Conservation (phyloP, 2,329 filamentous ascomycete species). For the Purpureocillium takamizusanense region DNA sequence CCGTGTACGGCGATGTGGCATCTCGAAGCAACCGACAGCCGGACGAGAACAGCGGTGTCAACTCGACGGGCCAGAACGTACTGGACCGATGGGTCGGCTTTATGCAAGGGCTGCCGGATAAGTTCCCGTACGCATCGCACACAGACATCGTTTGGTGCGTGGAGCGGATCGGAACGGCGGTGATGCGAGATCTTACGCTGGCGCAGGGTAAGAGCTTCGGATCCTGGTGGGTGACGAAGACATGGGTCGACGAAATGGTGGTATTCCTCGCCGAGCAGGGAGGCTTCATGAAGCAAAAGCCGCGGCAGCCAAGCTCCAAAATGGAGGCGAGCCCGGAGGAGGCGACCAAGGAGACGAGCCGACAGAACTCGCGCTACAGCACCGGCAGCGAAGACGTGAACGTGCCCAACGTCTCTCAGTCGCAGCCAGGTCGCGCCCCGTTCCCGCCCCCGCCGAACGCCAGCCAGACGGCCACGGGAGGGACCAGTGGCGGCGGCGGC, state of each 20-base stretch:
- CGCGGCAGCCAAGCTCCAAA: conserved; percentile 20
- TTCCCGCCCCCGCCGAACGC: conserved; percentile 36
- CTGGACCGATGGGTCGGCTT: conserved; percentile 74
- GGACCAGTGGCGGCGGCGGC: conserved; percentile 21
- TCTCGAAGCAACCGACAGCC: conserved; percentile 33
- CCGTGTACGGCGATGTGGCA: conserved; percentile 49
- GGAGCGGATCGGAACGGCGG: conserved; percentile 64
- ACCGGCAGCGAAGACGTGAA: conserved; percentile 36
- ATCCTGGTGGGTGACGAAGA: conserved; percentile 93
- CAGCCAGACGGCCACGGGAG: conserved; percentile 28
- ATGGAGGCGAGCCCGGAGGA: conserved; percentile 22
- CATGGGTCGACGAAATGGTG: conserved; percentile 92
- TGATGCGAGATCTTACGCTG: conserved; percentile 74
- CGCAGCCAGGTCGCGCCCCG: conserved; percentile 39
- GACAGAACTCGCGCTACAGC: conserved; percentile 29
- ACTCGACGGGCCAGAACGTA: conserved; percentile 49
- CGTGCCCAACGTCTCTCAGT: conserved; percentile 33
- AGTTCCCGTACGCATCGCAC: conserved; percentile 66
- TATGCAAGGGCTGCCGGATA: conserved; percentile 55
- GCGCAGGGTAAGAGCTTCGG: conserved; percentile 71
- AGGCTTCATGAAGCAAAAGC: conserved; percentile 65
- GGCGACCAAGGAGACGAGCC: conserved; percentile 24
- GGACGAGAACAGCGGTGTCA: conserved; percentile 12
- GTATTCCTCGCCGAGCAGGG: conserved; percentile 83
- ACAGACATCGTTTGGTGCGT: conserved; percentile 69